phyloP scores from a whole-genome alignment of 2,329 filamentous ascomycete genomes.

The Trematosphaeria pertusa region DNA sequence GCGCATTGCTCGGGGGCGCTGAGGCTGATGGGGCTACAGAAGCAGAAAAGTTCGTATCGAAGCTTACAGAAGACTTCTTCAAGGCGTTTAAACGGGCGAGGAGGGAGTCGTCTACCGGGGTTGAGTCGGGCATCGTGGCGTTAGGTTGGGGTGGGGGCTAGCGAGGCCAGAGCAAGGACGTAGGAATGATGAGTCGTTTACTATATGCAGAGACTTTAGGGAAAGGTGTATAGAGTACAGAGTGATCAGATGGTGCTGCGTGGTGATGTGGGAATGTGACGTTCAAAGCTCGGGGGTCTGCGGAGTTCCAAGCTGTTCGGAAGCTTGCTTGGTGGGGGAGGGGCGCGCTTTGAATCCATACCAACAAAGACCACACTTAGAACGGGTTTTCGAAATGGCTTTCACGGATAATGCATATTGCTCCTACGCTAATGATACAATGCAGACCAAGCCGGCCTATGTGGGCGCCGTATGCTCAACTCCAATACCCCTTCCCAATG shows the following conservation, averaged over 20 bases:
- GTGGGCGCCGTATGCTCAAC: background rate
- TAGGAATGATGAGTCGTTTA: no score
- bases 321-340: no score
- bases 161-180: no score
- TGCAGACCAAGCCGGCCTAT: background rate
- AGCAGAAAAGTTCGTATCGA: constrained; percentile 32
- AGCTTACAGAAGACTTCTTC: constrained; percentile 51
- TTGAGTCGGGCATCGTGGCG: constrained; percentile 22
- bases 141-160: no score
- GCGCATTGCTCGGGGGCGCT: constrained; percentile 10
- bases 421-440: background rate
- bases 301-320: background rate
- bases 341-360: no score
- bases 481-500: background rate
- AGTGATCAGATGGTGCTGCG: no score
- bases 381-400: no score
- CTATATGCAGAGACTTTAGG: no score
- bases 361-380: no score
- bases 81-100: constrained; percentile 58
- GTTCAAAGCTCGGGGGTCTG: background rate
- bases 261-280: background rate
- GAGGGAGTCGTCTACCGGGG: constrained; percentile 48
- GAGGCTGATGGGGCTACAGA: constrained; percentile 26
- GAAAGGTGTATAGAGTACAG: no score
- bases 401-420: background rate